A percentile compares a stretch with the other conserved stretches of the same genome.
Evolutionary conservation across 164 flowering plant species (phyloP).

Genomic region (Umbilicus rupestris): DNA sequence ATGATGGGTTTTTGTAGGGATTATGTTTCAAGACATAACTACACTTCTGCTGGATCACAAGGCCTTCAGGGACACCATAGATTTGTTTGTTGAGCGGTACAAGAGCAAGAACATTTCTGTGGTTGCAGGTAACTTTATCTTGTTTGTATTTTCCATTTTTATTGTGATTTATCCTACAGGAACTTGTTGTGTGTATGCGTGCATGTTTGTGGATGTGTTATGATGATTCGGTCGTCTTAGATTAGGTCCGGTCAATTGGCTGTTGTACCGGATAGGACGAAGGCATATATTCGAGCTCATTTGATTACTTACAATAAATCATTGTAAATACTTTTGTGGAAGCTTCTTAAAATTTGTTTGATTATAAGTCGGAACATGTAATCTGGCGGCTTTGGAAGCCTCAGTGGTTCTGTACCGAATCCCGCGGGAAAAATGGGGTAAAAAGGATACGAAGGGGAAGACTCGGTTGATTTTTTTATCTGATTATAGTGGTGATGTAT

Average conservation of each 20-base stretch:
- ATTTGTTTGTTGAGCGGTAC: conserved; percentile 37
- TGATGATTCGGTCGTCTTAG: not conserved
- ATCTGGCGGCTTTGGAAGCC: not conserved
- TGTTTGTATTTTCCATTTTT: not conserved
- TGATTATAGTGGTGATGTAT: not conserved
- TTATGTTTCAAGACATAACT: conserved; percentile 36
- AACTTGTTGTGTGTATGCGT: not conserved
- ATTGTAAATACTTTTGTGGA: not conserved
- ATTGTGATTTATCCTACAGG: not conserved
- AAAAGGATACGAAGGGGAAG: not conserved
- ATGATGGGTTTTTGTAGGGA: not conserved
- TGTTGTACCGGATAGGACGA: not conserved
- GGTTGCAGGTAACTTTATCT: conserved; percentile 26
- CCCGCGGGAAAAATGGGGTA: not conserved
- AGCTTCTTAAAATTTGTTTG: not conserved
- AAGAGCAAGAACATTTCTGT: conserved; percentile 26
- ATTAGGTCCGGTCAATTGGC: not conserved
- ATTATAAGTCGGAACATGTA: not conserved
- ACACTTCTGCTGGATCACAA: conserved; percentile 29
- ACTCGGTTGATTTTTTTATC: not conserved
- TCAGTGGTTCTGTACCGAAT: not conserved
- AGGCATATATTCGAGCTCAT: not conserved
- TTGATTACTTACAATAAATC: not conserved
- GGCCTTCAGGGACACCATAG: conserved; percentile 32
- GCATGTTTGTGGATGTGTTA: not conserved